A percentile compares a stretch with the other conserved stretches of the same genome.
Evolutionary conservation across 768 basidiomycete species (phyloP).

Genomic region (Pisolithus sp.): DNA sequence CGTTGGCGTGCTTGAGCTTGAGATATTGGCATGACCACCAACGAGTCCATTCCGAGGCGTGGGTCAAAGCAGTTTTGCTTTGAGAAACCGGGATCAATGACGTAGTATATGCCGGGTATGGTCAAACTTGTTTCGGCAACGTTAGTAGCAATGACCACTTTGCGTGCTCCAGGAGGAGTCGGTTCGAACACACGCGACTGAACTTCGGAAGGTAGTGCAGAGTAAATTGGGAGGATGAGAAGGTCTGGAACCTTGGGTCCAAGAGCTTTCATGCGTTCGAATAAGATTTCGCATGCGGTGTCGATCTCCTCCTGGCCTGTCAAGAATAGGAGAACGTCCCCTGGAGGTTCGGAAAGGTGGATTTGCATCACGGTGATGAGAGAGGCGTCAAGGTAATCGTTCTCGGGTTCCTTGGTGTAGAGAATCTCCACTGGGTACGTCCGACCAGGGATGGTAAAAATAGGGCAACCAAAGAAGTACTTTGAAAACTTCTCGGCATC

Average conservation of each 20-base stretch:
- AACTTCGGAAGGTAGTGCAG: conserved; percentile 94
- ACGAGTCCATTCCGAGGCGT: conserved; percentile 94
- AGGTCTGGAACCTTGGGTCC: conserved; percentile 98
- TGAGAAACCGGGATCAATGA: conserved; percentile 96
- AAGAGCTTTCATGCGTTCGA: conserved; percentile 96
- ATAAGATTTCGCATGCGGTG: conserved; percentile 93
- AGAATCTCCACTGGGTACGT: conserved; percentile 97
- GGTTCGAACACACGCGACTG: conserved; percentile 98
- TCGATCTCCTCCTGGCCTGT: conserved; percentile 99
- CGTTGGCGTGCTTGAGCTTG: conserved; percentile 97
- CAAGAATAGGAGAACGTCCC: conserved; percentile 93
- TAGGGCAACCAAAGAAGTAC: conserved; percentile 98
- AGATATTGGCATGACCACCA: conserved; percentile 98
- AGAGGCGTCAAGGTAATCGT: conserved; percentile 95
- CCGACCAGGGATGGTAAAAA: conserved; percentile 99
- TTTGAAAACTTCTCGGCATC: conserved; percentile 99
- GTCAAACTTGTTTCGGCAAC: conserved; percentile 98
- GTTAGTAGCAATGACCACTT: conserved; percentile 99
- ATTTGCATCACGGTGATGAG: conserved; percentile 99
- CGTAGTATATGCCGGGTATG: conserved; percentile 98
- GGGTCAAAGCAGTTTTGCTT: conserved; percentile 99
- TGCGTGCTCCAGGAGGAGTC: conserved; percentile 95
- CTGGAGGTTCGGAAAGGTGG: conserved; percentile 95
- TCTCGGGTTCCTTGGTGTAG: conserved; percentile 99
- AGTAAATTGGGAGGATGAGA: conserved; percentile 95